Conservation (phyloP, 73 alveolate species). For the Breviolum minutum region DNA sequence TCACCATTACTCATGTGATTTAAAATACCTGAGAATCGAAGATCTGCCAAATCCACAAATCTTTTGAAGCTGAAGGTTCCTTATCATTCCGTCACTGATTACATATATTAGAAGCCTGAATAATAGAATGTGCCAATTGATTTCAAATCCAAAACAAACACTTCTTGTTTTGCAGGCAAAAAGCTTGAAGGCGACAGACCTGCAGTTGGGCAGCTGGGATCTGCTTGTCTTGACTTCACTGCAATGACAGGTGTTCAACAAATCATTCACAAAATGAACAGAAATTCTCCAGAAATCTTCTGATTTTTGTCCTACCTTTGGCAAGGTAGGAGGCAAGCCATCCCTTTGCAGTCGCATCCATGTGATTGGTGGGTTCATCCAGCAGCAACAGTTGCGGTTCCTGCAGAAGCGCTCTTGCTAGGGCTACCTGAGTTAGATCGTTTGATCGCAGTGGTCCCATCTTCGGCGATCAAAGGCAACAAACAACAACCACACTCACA, state of each 20-base stretch:
- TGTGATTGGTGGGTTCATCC: slow-evolving; percentile 97
- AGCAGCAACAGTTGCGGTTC: slow-evolving; percentile 96
- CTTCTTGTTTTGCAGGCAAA: neutral
- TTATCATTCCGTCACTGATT: too few species aligned
- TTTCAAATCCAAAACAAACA: neutral
- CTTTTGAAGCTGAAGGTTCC: too few species aligned
- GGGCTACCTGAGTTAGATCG: slow-evolving; percentile 68
- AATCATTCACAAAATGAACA: too few species aligned
- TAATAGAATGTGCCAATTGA: neutral
- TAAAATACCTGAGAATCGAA: too few species aligned
- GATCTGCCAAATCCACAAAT: too few species aligned
- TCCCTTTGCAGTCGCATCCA: slow-evolving; percentile 96
- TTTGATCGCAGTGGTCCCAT: neutral
- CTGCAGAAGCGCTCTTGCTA: slow-evolving; percentile 96
- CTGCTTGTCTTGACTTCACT: too few species aligned
- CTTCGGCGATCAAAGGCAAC: neutral
- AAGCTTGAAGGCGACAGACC: slow-evolving; percentile 26
- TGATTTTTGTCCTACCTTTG: neutral
- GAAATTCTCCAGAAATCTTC: too few species aligned
- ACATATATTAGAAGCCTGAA: too few species aligned
- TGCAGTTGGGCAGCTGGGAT: neutral
- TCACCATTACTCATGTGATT: neutral
- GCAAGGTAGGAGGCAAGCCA: slow-evolving; percentile 96
- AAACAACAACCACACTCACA: neutral
- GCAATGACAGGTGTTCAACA: too few species aligned